Evolutionary conservation across 2,329 filamentous ascomycete genomes (phyloP).

Genomic region (Claviceps humidiphila): DNA sequence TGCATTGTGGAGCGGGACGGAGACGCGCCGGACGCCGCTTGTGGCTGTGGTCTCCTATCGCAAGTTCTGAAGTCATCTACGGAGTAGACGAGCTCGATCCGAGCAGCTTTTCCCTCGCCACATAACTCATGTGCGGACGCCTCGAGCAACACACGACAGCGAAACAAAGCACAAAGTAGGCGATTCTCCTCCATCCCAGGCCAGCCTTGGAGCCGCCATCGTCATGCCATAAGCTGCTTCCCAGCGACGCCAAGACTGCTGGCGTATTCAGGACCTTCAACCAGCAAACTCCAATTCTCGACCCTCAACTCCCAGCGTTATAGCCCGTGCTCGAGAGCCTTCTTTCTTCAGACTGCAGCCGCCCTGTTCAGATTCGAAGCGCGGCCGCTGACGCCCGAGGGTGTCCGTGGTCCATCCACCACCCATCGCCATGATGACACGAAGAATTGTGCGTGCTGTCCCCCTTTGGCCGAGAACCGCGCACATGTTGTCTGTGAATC

Average conservation of each 20-base stretch:
- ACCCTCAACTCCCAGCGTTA: neutral
- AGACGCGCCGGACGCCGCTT: too few species aligned
- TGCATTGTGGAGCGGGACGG: too few species aligned
- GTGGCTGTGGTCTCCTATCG: too few species aligned
- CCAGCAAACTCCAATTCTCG: too few species aligned
- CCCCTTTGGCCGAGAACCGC: neutral
- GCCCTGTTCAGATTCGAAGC: neutral
- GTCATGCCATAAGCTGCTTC: slow-evolving; percentile 1
- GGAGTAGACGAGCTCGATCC: too few species aligned
- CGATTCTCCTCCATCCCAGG: neutral
- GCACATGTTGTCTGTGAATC: too few species aligned
- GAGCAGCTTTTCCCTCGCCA: neutral
- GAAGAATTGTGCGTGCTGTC: slow-evolving; percentile 21
- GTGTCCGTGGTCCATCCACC: neutral
- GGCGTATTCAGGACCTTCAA: neutral
- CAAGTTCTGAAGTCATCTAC: too few species aligned
- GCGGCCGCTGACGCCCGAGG: neutral
- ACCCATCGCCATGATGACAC: slow-evolving; percentile 16
- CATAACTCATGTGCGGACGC: neutral
- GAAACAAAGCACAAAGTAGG: neutral
- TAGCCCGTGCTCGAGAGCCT: neutral
- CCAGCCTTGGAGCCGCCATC: neutral
- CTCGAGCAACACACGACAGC: neutral
- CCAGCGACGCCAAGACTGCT: neutral
- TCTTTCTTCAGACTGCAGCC: neutral